Conservation (phyloP, 2,329 filamentous ascomycete genomes). For the Fusarium sp. region DNA sequence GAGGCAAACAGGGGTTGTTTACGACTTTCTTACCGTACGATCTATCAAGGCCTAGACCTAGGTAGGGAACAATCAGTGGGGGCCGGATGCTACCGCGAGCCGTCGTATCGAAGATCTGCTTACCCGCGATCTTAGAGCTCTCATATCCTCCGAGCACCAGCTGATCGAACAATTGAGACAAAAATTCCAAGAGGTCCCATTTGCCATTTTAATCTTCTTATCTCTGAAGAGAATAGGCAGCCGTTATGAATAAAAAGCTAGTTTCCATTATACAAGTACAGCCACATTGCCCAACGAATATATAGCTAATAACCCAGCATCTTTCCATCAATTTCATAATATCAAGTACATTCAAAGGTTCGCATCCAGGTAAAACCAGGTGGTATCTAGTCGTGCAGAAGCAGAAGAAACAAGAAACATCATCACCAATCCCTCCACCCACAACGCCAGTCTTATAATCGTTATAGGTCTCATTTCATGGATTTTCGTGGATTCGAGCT, state of each 20-base stretch:
- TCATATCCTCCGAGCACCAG: background rate
- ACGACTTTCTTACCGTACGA: background rate
- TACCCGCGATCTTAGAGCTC: background rate
- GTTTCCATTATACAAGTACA: conserved; percentile 6
- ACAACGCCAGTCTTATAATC: conserved; percentile 28
- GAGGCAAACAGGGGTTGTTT: conserved; percentile 2
- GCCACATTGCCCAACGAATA: conserved; percentile 1
- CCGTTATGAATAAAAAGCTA: background rate
- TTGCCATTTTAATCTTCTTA: background rate
- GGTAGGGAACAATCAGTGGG: background rate
- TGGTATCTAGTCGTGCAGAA: conserved; percentile 42
- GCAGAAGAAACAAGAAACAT: conserved; percentile 21
- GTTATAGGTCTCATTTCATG: conserved; percentile 8
- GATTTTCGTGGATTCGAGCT: background rate
- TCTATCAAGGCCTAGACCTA: conserved; percentile 1
- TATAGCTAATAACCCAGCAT: background rate
- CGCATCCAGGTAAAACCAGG: conserved; percentile 35
- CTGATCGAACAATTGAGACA: background rate
- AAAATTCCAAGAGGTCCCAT: background rate
- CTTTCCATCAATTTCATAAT: conserved; percentile 15
- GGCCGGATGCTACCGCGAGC: background rate
- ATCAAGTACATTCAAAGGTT: conserved; percentile 10
- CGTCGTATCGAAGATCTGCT: conserved; percentile 7
- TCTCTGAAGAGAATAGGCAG: background rate
- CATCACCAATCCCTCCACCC: conserved; percentile 7